Base-by-base conservation (phyloP, 2,329 filamentous ascomycete genomes). In the Curvularia hawaiiensis region DNA sequence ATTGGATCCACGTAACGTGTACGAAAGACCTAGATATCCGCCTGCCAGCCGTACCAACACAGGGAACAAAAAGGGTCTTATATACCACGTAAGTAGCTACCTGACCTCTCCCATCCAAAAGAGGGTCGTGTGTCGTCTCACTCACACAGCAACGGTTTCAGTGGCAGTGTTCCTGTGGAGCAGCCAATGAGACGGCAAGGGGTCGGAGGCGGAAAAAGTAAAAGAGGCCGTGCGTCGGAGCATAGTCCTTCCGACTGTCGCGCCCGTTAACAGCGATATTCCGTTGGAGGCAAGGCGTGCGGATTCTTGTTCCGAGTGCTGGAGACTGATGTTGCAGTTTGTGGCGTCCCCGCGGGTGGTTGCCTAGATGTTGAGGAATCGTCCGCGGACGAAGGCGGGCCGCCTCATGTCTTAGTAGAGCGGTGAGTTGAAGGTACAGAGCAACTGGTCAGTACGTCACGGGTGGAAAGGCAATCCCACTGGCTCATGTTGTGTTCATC, bases 241-340 rank as follows among this genome's bases (percentile, higher is more conserved):
- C 18, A 52, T 45, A 12, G 50, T 52, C 39, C 44, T 44, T 24
- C 50, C 30, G 39, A 43, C 41, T 43, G 9, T 20, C 30, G 18
- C 50, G 50, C 22, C 22, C 2, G 22, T 24, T 24, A 24, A 24
- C 22, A 24, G 22, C 22, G 22, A 24, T 4, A 12, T 14, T 33
- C 4, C 14, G 31, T 10, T 30, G 28, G 28, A 8, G 28, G 28
- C n/a, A 24, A 24, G 22, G 22, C 28, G 8, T 30, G 28, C 30
- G 30, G 10, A 12, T 12, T 31, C 5, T 35, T 35, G 33, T 35
- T 35, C 33, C 33, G 33, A n/a, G 33, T 35, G 33, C 33, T 7
- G 14, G 14, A 35, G 33, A n/a, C 33, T 12, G 14, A 14, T 11
- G 39, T 3, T 30, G 28, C 31, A 33, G 31, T 11, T 33, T 33